Evolutionary conservation across 306 rosid species (phyloP).

Genomic region (Fagus sylvatica): DNA sequence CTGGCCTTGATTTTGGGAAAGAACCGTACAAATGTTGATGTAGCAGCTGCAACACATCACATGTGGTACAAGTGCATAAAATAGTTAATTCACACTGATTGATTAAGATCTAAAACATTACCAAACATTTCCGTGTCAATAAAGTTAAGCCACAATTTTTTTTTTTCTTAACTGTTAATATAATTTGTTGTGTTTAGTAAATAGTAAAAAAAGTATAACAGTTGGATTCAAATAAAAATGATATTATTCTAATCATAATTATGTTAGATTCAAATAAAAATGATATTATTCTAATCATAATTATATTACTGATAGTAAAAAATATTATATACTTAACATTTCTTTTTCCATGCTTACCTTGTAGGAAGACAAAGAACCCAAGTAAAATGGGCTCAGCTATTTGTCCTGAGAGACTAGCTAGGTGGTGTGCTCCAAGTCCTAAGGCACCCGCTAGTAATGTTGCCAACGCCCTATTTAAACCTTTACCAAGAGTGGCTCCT

Average conservation of each 20-base stretch:
- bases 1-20: conserved; percentile 70
- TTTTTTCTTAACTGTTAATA: too few species aligned
- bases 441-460: conserved; percentile 79
- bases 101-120: neutral
- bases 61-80: neutral
- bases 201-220: too few species aligned
- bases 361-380: conserved; percentile 69
- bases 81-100: neutral
- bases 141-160: neutral
- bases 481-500: conserved; percentile 94
- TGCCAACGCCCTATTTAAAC: conserved; percentile 78
- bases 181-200: too few species aligned
- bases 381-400: conserved; percentile 74
- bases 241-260: too few species aligned
- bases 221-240: too few species aligned
- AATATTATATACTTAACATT: too few species aligned
- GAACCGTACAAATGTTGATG: conserved; percentile 68
- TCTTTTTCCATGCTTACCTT: conserved; percentile 43
- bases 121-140: neutral
- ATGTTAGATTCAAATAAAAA: too few species aligned
- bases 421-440: conserved; percentile 83
- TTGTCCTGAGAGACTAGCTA: conserved; percentile 68
- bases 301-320: too few species aligned
- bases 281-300: too few species aligned
- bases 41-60: conserved; percentile 51